Evolutionary conservation across 352 stramenopile species (phyloP).

Genomic region (Pythium oligandrum): DNA sequence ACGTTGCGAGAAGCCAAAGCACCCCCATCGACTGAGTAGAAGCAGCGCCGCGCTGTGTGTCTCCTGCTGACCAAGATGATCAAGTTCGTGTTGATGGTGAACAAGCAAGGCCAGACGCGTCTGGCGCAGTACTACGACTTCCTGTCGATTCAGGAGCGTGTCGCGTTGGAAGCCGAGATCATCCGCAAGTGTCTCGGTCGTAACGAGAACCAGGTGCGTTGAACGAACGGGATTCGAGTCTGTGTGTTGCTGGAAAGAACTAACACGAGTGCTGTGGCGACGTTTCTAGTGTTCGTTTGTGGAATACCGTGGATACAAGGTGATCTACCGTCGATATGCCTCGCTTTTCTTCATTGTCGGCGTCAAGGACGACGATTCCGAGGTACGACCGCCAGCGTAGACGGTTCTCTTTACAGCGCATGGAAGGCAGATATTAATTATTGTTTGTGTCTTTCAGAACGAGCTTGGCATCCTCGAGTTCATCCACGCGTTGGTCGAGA

Average conservation of each 20-base stretch:
- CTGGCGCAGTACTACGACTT: slow-evolving; percentile 99
- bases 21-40: too few species aligned
- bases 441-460: slow-evolving; percentile 76
- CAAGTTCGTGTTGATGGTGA: slow-evolving; percentile 96
- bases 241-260: too few species aligned
- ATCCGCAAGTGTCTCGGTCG: slow-evolving; percentile 98
- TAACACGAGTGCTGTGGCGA: too few species aligned
- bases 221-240: neutral
- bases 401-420: neutral
- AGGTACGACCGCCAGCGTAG: slow-evolving; percentile 36
- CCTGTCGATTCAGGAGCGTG: slow-evolving; percentile 97
- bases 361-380: slow-evolving; percentile 93
- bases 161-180: slow-evolving; percentile 98
- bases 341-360: slow-evolving; percentile 99
- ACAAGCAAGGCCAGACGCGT: slow-evolving; percentile 99
- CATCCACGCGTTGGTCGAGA: slow-evolving; percentile 99
- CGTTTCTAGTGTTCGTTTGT: slow-evolving; percentile 96
- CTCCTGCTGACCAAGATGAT: slow-evolving; percentile 65
- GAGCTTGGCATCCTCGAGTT: slow-evolving; percentile 99
- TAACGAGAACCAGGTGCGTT: slow-evolving; percentile 91
- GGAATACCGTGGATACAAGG: slow-evolving; percentile 99
- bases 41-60: neutral
- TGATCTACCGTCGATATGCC: slow-evolving; percentile 98
- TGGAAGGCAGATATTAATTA: too few species aligned
- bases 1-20: slow-evolving; percentile 1